These are phyloP conservation scores for Talinum fruticosum DNA, from an alignment of 148 eudicot species.

Conservation along the genomic window DNA sequence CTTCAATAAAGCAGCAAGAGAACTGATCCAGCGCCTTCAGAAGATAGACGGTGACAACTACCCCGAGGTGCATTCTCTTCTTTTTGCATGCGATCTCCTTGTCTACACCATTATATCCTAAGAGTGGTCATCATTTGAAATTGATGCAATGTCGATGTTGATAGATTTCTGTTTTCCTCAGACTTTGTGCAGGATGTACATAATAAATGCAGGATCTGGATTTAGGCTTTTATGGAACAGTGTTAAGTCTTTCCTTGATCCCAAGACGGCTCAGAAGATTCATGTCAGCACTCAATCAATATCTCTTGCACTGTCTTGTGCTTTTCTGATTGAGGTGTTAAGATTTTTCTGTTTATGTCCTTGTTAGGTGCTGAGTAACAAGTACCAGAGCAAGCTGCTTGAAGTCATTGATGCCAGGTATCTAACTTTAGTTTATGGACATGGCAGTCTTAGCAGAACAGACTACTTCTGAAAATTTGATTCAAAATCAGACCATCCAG, in stretches of 20 bases:
- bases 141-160: neutral
- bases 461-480: neutral
- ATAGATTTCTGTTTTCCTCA: constrained; percentile 20
- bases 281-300: constrained; percentile 50
- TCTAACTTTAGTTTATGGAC: neutral
- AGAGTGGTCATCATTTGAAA: neutral
- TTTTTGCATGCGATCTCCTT: neutral
- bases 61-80: constrained; percentile 61
- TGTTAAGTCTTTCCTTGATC: constrained; percentile 89
- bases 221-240: constrained; percentile 91
- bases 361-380: constrained; percentile 75
- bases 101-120: neutral
- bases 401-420: constrained; percentile 89
- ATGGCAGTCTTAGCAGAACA: too few relatives aligned
- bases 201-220: constrained; percentile 91
- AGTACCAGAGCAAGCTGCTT: constrained; percentile 86
- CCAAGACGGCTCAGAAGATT: constrained; percentile 86
- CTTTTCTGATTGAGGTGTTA: neutral
- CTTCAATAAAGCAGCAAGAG: constrained; percentile 82
- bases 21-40: constrained; percentile 74
- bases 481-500: neutral
- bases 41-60: constrained; percentile 81
- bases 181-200: constrained; percentile 85
- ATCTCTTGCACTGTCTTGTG: neutral
- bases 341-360: neutral